Evolutionary conservation across 2,329 filamentous ascomycete species (phyloP).

Genomic region (Didymella glomerata): DNA sequence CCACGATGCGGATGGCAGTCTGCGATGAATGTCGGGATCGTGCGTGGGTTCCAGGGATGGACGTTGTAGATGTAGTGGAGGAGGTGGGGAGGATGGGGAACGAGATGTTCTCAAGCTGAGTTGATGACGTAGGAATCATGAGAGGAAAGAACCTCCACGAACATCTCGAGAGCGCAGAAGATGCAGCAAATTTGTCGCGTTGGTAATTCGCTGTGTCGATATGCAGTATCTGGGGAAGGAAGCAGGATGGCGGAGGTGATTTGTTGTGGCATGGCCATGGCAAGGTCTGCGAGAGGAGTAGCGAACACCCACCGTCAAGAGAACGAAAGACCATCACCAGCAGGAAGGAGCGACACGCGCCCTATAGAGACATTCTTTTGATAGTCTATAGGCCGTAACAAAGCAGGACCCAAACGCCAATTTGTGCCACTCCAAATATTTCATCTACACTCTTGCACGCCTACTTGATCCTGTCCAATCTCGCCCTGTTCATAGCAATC

Average conservation of each 20-base stretch:
- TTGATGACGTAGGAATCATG: neutral
- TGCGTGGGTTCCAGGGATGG: neutral
- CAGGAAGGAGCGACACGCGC: neutral
- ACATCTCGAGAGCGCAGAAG: neutral
- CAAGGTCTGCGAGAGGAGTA: too few relatives aligned
- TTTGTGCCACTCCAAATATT: neutral
- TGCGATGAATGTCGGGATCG: neutral
- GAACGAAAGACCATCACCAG: neutral
- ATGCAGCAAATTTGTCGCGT: too few relatives aligned
- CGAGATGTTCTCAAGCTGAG: neutral
- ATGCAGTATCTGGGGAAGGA: too few relatives aligned
- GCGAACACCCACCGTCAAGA: neutral
- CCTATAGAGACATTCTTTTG: neutral
- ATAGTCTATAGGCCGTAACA: neutral
- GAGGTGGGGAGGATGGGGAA: neutral
- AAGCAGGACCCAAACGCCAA: neutral
- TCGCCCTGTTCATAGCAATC: conserved; percentile 79
- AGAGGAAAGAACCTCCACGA: neutral
- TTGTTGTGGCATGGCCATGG: too few relatives aligned
- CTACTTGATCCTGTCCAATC: conserved; percentile 69
- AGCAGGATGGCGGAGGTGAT: too few relatives aligned
- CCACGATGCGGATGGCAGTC: neutral
- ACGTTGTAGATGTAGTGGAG: neutral
- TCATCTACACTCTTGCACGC: neutral
- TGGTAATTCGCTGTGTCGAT: too few relatives aligned